Evolutionary conservation across 2,329 filamentous ascomycete genomes (phyloP), one percentile per base, ranked within the genome.

Genomic region (Venturia pyrina): DNA sequence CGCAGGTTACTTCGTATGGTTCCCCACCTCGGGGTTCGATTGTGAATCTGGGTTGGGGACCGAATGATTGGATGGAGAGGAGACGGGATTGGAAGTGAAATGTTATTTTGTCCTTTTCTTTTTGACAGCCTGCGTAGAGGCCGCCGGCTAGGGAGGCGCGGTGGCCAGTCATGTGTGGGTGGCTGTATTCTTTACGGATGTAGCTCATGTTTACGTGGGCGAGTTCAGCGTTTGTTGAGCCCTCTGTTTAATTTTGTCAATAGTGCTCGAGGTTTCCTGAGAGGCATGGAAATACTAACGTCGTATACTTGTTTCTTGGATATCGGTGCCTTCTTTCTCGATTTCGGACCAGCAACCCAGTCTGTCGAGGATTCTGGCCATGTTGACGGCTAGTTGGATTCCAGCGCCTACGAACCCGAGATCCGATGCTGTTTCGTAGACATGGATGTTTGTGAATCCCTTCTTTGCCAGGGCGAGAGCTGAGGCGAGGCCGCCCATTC

Each of bases 351-450:
- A 93, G 67, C 89, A 88, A 11, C 87, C 90, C 48, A 93, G 78
- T 17, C 82, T 79, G 72, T 91, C 87, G 15, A 95, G 81, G 10
- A 95, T 89, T 1, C 89, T 84, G 3, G 87, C 87, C 83, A 93
- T 89, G 70, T 95, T 96, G 0, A 90, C 90, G 0, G 90, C 89
- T 66, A 93, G 81, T 74, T 96, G 91, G 69, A 95, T 93, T 5
- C 91, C 91, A 1, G 91, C 91, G 32, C 91, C 91, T 0, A 93
- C 89, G 71, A 93, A 93, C 5, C 90, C 90, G 4, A 93, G 81
- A 69, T 86, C 84, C 5, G 87, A 84, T 0, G 89, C 89, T 44
- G 82, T 84, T 74, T 93, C 90, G 74, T 87, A 93, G 63, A 93
- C 85, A 65, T 88, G 81, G 71, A 93, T 87, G 66, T 89, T 79